Evolutionary conservation across 768 basidiomycete species (phyloP).

Genomic region (Leucocoprinus sp.): DNA sequence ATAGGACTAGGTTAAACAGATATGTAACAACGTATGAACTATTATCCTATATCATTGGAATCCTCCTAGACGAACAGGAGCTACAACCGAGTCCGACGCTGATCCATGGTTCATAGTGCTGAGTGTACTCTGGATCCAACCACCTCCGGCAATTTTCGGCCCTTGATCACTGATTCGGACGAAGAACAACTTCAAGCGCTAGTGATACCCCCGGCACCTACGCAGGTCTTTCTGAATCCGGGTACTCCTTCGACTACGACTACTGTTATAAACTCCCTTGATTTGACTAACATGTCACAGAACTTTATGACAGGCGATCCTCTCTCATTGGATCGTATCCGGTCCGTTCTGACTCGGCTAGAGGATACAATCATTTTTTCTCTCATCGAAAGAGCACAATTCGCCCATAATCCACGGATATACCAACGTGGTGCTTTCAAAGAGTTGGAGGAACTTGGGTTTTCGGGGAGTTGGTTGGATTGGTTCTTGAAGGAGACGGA

Average conservation of each 20-base stretch:
- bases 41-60: no score
- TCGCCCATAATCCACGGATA: conserved; percentile 86
- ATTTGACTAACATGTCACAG: conserved; percentile 27
- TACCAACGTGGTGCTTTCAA: conserved; percentile 76
- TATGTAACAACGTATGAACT: no score
- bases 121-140: background rate
- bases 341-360: conserved; percentile 78
- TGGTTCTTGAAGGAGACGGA: conserved; percentile 98
- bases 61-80: no score
- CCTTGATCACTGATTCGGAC: conserved; percentile 7
- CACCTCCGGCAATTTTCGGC: conserved; percentile 3
- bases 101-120: background rate
- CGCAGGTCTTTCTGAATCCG: background rate
- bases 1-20: no score
- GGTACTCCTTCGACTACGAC: background rate
- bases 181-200: background rate
- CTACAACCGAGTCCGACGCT: background rate
- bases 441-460: conserved; percentile 66
- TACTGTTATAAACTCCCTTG: background rate
- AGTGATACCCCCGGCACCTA: background rate
- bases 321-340: conserved; percentile 80
- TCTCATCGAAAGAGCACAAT: conserved; percentile 95
- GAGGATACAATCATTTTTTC: conserved; percentile 99
- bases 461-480: conserved; percentile 87
- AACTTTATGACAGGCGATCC: conserved; percentile 77